Percentiles rank a stretch among this genome's conserved stretches.
These are phyloP conservation scores for Xylaria intraflava DNA, from an alignment of 495 filamentous ascomycete species.

Conservation along the genomic window DNA sequence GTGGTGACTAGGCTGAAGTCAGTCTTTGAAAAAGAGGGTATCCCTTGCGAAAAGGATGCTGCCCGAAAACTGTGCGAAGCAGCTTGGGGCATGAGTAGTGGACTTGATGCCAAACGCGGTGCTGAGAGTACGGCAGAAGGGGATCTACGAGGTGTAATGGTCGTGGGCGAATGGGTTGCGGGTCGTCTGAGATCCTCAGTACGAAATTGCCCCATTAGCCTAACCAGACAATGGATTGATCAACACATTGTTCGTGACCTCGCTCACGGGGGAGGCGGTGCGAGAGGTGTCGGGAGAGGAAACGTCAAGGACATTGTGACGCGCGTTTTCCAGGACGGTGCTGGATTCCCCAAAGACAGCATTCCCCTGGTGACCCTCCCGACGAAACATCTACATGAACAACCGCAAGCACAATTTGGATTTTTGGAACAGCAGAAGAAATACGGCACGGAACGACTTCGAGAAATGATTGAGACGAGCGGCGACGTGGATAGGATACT, in stretches of 20 bases:
- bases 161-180: constrained; percentile 92
- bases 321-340: constrained; percentile 78
- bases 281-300: constrained; percentile 71
- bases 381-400: constrained; percentile 33
- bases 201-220: constrained; percentile 24
- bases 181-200: constrained; percentile 60
- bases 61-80: constrained; percentile 86
- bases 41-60: constrained; percentile 78
- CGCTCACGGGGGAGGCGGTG: constrained; percentile 65
- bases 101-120: constrained; percentile 49
- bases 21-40: constrained; percentile 80
- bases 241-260: constrained; percentile 63
- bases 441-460: constrained; percentile 68
- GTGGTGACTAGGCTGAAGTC: constrained; percentile 74
- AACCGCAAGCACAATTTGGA: constrained; percentile 46
- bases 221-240: constrained; percentile 83
- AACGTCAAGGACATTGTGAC: constrained; percentile 76
- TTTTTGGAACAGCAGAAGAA: constrained; percentile 72
- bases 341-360: constrained; percentile 65
- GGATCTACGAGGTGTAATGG: constrained; percentile 86
- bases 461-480: constrained; percentile 81
- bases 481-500: constrained; percentile 85
- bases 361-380: constrained; percentile 16
- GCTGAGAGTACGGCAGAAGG: constrained; percentile 66
- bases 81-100: constrained; percentile 75